Conservation (phyloP, 2,329 filamentous ascomycete genomes). For the Paraphoma chrysanthemicola region DNA sequence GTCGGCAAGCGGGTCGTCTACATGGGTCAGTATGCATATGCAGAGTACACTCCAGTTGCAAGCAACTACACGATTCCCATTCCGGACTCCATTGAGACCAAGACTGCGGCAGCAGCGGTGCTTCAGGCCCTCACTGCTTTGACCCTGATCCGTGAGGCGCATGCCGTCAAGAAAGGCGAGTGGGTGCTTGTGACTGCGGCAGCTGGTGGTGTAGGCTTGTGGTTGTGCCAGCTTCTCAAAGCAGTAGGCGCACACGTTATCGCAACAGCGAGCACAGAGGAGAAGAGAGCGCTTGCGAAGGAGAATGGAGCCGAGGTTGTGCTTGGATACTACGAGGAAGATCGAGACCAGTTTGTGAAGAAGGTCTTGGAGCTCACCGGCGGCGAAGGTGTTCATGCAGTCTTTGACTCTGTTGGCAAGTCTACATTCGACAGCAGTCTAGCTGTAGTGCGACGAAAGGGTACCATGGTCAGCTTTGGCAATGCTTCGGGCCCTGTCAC, state of each 20-base stretch:
- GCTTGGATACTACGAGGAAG: conserved; percentile 71
- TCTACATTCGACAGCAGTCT: conserved; percentile 81
- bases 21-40: conserved; percentile 64
- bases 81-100: conserved; percentile 66
- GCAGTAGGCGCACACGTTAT: conserved; percentile 78
- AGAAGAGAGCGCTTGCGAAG: conserved; percentile 75
- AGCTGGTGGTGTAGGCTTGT: conserved; percentile 75
- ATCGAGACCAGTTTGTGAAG: conserved; percentile 45
- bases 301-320: conserved; percentile 74
- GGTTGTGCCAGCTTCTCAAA: conserved; percentile 77
- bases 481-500: conserved; percentile 82
- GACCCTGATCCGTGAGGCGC: conserved; percentile 77
- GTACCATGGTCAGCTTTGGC: conserved; percentile 78
- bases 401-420: conserved; percentile 88
- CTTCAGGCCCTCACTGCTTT: conserved; percentile 85
- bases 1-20: conserved; percentile 76
- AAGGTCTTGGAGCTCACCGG: conserved; percentile 73
- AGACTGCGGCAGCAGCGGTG: conserved; percentile 72
- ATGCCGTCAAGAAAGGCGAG: conserved; percentile 74
- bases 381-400: conserved; percentile 74
- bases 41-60: conserved; percentile 64
- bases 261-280: conserved; percentile 75
- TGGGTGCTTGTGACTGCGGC: conserved; percentile 87
- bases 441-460: conserved; percentile 77
- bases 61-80: conserved; percentile 66